Evolutionary conservation across 163 green algal genomes (phyloP).

Genomic region (Chlamydomonas reinhardtii): DNA sequence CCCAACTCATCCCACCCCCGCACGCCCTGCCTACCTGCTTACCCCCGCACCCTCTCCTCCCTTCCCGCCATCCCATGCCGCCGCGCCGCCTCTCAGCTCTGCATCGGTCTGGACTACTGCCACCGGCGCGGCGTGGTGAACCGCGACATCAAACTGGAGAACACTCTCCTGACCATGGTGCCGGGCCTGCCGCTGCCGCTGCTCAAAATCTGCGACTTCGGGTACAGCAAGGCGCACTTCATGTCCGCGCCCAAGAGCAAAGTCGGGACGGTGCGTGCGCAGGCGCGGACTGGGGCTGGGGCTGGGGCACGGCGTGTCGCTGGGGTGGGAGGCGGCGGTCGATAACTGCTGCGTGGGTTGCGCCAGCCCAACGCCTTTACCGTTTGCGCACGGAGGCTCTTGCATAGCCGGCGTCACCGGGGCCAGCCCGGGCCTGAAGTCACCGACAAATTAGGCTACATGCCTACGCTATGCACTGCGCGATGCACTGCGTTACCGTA

Average conservation of each 20-base stretch:
- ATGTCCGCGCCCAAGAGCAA: conserved; percentile 75
- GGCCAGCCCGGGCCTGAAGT: too few species aligned
- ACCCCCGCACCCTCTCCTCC: too few species aligned
- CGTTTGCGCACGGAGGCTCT: too few species aligned
- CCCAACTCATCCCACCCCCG: neutral
- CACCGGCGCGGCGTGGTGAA: conserved; percentile 86
- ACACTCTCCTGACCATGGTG: conserved; percentile 84
- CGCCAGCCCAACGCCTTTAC: too few species aligned
- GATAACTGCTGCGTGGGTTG: too few species aligned
- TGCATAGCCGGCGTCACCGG: too few species aligned
- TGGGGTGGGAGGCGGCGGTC: too few species aligned
- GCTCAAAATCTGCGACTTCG: conserved; percentile 93
- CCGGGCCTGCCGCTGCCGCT: conserved; percentile 70
- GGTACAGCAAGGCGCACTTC: conserved; percentile 76
- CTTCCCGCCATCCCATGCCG: neutral
- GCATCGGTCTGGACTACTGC: conserved; percentile 88
- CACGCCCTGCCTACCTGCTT: too few species aligned
- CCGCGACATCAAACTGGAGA: conserved; percentile 85
- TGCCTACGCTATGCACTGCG: too few species aligned
- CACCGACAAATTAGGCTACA: too few species aligned
- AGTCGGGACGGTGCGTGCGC: conserved; percentile 47
- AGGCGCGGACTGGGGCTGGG: neutral
- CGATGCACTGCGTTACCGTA: too few species aligned
- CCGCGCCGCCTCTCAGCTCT: conserved; percentile 2
- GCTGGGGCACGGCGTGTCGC: too few species aligned